Evolutionary conservation across 2,329 filamentous ascomycete genomes (phyloP).

Genomic region (Chrysoporthe austroafricana): DNA sequence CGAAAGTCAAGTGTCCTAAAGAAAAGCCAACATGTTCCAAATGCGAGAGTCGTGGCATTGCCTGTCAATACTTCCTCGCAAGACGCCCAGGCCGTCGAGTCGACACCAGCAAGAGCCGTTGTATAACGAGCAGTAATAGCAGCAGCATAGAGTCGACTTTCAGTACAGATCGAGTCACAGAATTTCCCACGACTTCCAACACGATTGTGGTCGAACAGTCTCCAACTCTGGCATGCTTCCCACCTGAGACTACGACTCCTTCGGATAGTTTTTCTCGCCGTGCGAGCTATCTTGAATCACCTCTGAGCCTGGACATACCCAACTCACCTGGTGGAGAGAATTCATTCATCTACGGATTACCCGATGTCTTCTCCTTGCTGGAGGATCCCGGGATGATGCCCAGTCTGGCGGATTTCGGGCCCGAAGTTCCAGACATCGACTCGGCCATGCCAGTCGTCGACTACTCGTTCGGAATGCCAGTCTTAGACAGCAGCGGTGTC

Average conservation of each 20-base stretch:
- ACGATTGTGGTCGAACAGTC: conserved; percentile 3
- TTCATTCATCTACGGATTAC: background rate
- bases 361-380: conserved; percentile 9
- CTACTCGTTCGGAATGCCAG: conserved; percentile 5
- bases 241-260: conserved; percentile 2
- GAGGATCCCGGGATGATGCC: conserved; percentile 2
- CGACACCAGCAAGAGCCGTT: conserved; percentile 3
- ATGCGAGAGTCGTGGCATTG: conserved; percentile 38
- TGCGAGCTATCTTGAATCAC: conserved; percentile 3
- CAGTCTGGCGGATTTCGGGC: conserved; percentile 1
- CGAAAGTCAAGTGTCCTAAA: conserved; percentile 43
- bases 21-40: conserved; percentile 42
- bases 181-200: background rate
- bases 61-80: conserved; percentile 41
- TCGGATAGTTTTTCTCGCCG: conserved; percentile 4
- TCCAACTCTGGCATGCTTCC: background rate
- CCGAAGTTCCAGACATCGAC: background rate
- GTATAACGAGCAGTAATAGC: background rate
- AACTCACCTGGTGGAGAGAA: background rate
- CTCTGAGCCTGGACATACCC: background rate
- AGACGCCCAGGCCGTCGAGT: conserved; percentile 31
- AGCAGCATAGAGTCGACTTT: background rate
- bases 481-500: background rate
- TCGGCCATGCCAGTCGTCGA: conserved; percentile 8
- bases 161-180: background rate